Base-by-base conservation (phyloP, 495 filamentous ascomycete species). In the Penicillium subrubescens region DNA sequence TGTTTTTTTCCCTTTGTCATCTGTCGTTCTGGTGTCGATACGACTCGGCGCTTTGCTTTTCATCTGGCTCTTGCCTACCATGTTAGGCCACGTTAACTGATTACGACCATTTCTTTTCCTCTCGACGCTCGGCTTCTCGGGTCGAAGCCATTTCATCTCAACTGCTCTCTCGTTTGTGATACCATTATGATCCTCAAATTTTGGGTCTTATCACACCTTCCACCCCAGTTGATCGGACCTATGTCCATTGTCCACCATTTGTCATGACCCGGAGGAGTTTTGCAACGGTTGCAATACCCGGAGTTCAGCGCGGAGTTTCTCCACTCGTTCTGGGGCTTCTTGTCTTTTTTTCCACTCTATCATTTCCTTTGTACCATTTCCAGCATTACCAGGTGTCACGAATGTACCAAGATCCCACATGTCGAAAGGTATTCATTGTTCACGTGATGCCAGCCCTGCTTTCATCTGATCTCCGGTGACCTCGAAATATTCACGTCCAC, bases 1-100 rank as follows among this genome's bases (percentile, higher is more conserved):
- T 56, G n/a, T 15, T 62, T 68, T 70, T 73, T 76, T 75, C 73
- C 73, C 71, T 75, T 79, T 75, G 71, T 73, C 72, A 72, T 64
- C 44, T 65, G 44, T 70, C 70, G 48, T 73, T 62, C 68, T 63
- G 73, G 75, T 64, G 74, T 77, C 73, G 66, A 62, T 57, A 61
- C 66, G 68, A 67, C 46, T 71, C 50, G 63, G 62, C 58, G 61
- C 55, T 61, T 37, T 66, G 41, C 53, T 64, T 25, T 66, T 35
- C 44, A 44, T 62, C 57, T 66, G 35, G 57, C 62, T 59, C 62
- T 60, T 60, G 64, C 63, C 63, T 62, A 63, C 64, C 55, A 66
- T 33, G 68, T 68, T 50, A 67, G 64, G 57, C 52, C 60, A 68
- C 61, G 63, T 66, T 69, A 60, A 59, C 62, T 59, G 63, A 66